A percentile compares a stretch with the other conserved stretches of the same genome.
Evolutionary conservation across 1,139 yeast species (phyloP).

Genomic region (Yamadazyma spencermartinsiae): DNA sequence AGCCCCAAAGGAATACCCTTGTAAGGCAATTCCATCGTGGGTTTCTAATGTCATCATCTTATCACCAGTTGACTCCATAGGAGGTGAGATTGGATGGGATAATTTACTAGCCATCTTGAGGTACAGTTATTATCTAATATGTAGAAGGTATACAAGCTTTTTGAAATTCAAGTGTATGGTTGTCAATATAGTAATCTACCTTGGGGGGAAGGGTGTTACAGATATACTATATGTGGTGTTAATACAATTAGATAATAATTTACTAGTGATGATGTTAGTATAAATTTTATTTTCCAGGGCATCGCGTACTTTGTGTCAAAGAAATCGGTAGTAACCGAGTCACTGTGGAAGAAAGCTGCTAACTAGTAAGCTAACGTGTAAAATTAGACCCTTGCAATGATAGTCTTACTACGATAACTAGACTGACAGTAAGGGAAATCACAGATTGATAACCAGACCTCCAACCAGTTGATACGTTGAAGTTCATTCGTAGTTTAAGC

Average conservation of each 20-base stretch:
- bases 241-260: slow-evolving; percentile 11
- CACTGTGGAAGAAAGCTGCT: not conserved
- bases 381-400: too few species aligned
- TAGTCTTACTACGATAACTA: not conserved
- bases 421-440: too few species aligned
- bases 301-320: slow-evolving; percentile 4
- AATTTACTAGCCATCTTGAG: slow-evolving; percentile 16
- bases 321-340: not conserved
- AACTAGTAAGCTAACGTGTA: too few species aligned
- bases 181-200: slow-evolving; percentile 4
- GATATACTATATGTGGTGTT: slow-evolving; percentile 1
- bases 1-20: slow-evolving; percentile 99
- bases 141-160: slow-evolving; percentile 4
- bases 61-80: slow-evolving; percentile 79
- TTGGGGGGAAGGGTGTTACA: slow-evolving; percentile 6
- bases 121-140: slow-evolving; percentile 6
- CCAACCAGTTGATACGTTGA: too few species aligned
- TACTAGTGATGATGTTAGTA: slow-evolving; percentile 9
- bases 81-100: slow-evolving; percentile 83
- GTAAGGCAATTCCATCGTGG: slow-evolving; percentile 83
- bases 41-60: slow-evolving; percentile 88
- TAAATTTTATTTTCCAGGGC: slow-evolving; percentile 4
- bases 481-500: too few species aligned
- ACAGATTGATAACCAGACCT: too few species aligned
- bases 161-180: slow-evolving; percentile 1